phyloP scores from a whole-genome alignment of 169 alveolate genomes.

The Amoebophrya sp. region DNA sequence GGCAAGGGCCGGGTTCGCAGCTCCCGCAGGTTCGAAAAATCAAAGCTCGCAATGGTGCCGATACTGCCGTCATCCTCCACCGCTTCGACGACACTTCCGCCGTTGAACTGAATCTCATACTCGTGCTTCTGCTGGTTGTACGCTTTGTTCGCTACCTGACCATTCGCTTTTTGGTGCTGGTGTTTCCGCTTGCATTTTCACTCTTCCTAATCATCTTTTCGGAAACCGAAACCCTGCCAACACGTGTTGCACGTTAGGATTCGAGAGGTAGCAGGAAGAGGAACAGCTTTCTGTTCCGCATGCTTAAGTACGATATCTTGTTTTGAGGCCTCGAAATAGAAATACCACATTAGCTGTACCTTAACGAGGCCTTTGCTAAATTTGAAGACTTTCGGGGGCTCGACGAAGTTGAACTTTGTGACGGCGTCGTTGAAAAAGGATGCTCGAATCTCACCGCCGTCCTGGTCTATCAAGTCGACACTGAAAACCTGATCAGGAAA shows the following conservation, averaged over 20 bases:
- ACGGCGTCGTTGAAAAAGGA: neutral
- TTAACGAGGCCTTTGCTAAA: neutral
- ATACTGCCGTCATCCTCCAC: neutral
- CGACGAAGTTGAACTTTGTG: neutral
- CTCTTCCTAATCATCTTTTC: too few species aligned
- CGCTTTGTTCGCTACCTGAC: neutral
- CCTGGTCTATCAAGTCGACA: neutral
- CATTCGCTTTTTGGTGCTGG: too few species aligned
- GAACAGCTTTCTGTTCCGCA: too few species aligned
- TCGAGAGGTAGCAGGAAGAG: too few species aligned
- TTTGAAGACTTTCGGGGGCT: neutral
- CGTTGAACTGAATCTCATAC: neutral
- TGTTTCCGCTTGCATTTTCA: too few species aligned
- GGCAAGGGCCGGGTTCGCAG: neutral
- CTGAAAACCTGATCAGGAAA: neutral
- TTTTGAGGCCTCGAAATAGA: too few species aligned
- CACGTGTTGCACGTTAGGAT: too few species aligned
- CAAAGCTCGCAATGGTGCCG: neutral
- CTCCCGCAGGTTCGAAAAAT: neutral
- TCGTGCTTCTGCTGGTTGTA: neutral
- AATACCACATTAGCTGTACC: neutral
- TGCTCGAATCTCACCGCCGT: conserved; percentile 9
- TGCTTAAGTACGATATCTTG: too few species aligned
- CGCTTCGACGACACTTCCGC: neutral
- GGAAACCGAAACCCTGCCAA: too few species aligned